Conservation (phyloP, 805 yeast species). For the Yamadazyma kitorensis region DNA sequence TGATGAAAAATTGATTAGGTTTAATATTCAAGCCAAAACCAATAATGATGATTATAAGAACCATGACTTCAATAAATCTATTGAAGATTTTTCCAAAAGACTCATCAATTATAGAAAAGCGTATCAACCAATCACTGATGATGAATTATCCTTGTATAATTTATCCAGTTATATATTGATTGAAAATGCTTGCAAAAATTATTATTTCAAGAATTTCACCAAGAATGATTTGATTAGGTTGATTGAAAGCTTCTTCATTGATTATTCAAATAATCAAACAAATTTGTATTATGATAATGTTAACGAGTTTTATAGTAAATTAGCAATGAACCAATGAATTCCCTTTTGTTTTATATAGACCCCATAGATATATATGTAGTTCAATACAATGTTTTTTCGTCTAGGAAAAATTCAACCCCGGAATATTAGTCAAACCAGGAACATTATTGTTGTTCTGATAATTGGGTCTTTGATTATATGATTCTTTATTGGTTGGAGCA, state of each 20-base stretch:
- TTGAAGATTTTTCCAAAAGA: conserved; percentile 58
- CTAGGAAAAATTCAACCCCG: conserved; percentile 22
- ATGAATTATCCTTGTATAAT: conserved; percentile 21
- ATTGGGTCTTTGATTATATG: conserved; percentile 5
- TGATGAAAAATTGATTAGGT: conserved; percentile 50
- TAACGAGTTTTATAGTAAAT: conserved; percentile 18
- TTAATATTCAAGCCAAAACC: conserved; percentile 64
- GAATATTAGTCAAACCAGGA: conserved; percentile 17
- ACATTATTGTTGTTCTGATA: background rate
- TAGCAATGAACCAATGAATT: background rate
- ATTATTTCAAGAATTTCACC: conserved; percentile 7
- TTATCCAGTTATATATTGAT: conserved; percentile 22
- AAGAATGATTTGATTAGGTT: conserved; percentile 8
- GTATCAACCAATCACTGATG: conserved; percentile 26
- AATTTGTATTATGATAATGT: conserved; percentile 24
- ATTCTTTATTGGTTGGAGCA: conserved; percentile 19
- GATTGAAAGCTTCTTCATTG: conserved; percentile 8
- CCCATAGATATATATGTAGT: no score
- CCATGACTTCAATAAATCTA: conserved; percentile 49
- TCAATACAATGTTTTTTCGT: no score
- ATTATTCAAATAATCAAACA: conserved; percentile 22
- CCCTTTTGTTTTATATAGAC: no score
- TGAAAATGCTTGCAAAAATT: conserved; percentile 26
- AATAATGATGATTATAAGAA: conserved; percentile 58
- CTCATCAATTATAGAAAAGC: conserved; percentile 47